Base-by-base conservation (phyloP, 345 rosid genomes). In the Eucalyptus pauciflora region DNA sequence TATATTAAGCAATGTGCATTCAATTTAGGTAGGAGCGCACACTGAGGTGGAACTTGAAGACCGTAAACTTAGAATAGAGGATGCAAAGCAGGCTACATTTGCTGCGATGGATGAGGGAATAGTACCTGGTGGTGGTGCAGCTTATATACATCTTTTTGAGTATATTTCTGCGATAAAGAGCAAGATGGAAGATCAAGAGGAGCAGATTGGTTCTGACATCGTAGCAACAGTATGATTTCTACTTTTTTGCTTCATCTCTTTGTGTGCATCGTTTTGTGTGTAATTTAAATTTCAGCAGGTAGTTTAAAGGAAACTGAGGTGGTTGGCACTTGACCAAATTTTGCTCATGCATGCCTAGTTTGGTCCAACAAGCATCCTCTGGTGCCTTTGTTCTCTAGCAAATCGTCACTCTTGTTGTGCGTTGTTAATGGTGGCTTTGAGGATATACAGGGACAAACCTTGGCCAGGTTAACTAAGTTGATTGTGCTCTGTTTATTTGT, bases 81-180 rank as follows among this genome's bases (percentile, higher is more conserved):
- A 97, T 91, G 97, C 99, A 10, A 97, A 97, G 92, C 94, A 96
- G 50, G 97, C 99, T 49, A 96, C 99, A 54, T 96, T 95, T 92
- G 98, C 99, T 89, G 99, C 99, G 85, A 93, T 97, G 94, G 93
- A 95, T 83, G 98, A 96, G 93, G 98, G 99, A 86, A 92, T 96
- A 89, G 96, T 96, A 54, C 99, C 99, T 56, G 99, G 99, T 80
- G 99, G 98, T 88, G 99, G 99, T 91, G 96, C 97, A 16, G 87
- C 96, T n/a, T 96, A 95, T 91, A 90, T 96, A 48, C 99, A 97
- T 94, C 97, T 97, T 43, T 93, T 92, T 52, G 93, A 94, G 88
- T 93, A 91, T 76, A 91, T 91, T 62, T 93, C 94, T 37, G 37
- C 56, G 43, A 95, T 96, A 88, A 95, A 90, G 93, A 88, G 91